Evolutionary conservation across 495 filamentous ascomycete genomes (phyloP), one percentile per base, ranked within the genome.

Genomic region (Podospora appendiculata): DNA sequence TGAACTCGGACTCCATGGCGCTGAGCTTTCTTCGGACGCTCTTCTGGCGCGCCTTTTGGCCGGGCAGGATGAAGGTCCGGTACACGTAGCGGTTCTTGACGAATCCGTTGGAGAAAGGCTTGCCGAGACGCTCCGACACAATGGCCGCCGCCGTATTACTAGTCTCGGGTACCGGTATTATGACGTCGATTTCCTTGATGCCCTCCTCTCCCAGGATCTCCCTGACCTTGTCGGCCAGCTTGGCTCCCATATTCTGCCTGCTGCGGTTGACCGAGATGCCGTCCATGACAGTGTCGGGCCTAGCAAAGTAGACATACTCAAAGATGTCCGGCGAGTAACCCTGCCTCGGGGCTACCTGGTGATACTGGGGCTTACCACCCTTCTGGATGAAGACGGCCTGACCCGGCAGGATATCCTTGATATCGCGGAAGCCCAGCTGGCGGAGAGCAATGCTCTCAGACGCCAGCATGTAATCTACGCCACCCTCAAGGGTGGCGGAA

Each of bases 71-170:
- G 67, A 96, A 96, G 0, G 92, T 96, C 36, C 92, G 84, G 77
- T 91, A 94, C 45, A 97, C 88, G 67, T 96, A 97, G 46, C 92
- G 82, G 69, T 96, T 96, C 79, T 96, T 96, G 53, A 95, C 85
- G 57, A 96, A 70, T 6, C 65, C 71, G 41, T 68, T 88, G 53
- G 80, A 87, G 65, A 89, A 94, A 3, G 88, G 87, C 55, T 87
- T 92, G 54, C 84, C 78, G 32, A 96, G 72, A 38, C 79, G 75
- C 60, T 86, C 81, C 13, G 94, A 85, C 8, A 96, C 83, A 43
- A 81, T 82, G 8, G 86, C 82, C 0, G 92, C 93, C 4, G 89
- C 87, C 0, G 88, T 94, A 49, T 90, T 93, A 46, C 57, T 61
- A 8, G 67, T 71, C 55, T 71, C 68, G 14, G 68, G 68, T 10